Conservation (phyloP, 768 basidiomycete species). For the Lactarius sanguifluus region DNA sequence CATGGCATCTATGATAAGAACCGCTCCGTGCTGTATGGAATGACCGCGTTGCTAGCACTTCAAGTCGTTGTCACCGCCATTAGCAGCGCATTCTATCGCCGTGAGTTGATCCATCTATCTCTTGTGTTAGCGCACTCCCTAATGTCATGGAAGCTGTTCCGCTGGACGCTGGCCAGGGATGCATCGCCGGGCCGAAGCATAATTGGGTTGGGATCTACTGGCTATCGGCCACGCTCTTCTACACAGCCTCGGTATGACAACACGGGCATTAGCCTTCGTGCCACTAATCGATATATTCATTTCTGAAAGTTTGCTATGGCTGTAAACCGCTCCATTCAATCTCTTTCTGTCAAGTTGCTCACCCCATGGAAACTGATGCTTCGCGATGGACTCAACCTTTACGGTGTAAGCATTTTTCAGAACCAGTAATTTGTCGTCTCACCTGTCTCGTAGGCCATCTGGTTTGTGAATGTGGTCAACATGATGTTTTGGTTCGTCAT, state of each 20-base stretch:
- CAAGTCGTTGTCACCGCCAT: constrained; percentile 75
- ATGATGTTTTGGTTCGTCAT: constrained; percentile 87
- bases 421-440: constrained; percentile 18
- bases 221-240: constrained; percentile 72
- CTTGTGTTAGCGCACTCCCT: constrained; percentile 15
- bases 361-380: constrained; percentile 85
- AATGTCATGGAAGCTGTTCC: constrained; percentile 54
- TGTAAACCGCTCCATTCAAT: constrained; percentile 55
- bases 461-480: constrained; percentile 79
- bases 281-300: constrained; percentile 3
- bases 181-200: constrained; percentile 78
- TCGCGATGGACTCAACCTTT: constrained; percentile 84
- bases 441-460: constrained; percentile 51
- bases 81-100: constrained; percentile 75
- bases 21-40: constrained; percentile 49
- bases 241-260: constrained; percentile 58
- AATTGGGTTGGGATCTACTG: constrained; percentile 89
- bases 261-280: neutral
- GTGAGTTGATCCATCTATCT: constrained; percentile 40
- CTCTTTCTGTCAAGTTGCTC: constrained; percentile 57
- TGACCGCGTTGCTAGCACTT: constrained; percentile 59
- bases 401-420: constrained; percentile 51
- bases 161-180: constrained; percentile 71
- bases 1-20: constrained; percentile 76
- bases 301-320: constrained; percentile 55